phyloP scores from a whole-genome alignment of 768 basidiomycete genomes.

The Boletellus sp. region DNA sequence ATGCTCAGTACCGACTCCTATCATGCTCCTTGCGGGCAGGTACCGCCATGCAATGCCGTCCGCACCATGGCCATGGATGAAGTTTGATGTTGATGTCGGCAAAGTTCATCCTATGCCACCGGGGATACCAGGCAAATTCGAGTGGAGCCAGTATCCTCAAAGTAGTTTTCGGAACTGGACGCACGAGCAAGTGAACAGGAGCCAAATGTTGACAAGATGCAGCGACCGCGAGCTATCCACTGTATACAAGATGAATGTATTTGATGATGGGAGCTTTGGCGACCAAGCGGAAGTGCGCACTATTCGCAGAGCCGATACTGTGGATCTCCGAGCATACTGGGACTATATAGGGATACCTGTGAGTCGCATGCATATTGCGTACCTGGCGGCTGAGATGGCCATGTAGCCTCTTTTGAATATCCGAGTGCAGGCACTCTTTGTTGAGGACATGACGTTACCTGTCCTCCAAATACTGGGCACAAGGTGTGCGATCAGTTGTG shows the following conservation, averaged over 20 bases:
- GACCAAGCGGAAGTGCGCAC: slow-evolving; percentile 6
- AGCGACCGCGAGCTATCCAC: slow-evolving; percentile 12
- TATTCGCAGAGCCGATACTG: slow-evolving; percentile 12
- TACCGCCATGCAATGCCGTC: slow-evolving; percentile 37
- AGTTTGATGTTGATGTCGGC: slow-evolving; percentile 21
- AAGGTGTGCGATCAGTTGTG: slow-evolving; percentile 23
- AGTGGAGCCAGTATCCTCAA: slow-evolving; percentile 47
- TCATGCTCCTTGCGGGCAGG: slow-evolving; percentile 6
- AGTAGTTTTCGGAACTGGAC: slow-evolving; percentile 55
- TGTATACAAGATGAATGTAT: slow-evolving; percentile 19
- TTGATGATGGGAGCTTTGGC: slow-evolving; percentile 17
- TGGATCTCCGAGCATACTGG: slow-evolving; percentile 27
- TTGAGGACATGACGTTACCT: slow-evolving; percentile 34
- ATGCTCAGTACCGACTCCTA: background rate
- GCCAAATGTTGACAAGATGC: slow-evolving; percentile 31
- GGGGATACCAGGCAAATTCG: background rate
- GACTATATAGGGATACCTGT: slow-evolving; percentile 23
- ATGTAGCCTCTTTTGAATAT: slow-evolving; percentile 24
- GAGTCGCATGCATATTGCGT: slow-evolving; percentile 2
- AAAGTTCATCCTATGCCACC: background rate
- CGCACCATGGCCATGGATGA: slow-evolving; percentile 40
- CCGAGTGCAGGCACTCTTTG: slow-evolving; percentile 36
- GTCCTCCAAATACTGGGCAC: slow-evolving; percentile 41
- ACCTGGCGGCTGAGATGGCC: background rate
- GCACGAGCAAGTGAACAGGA: slow-evolving; percentile 35